phyloP scores from a whole-genome alignment of 345 rosid species.

The Moricandia arvensis region DNA sequence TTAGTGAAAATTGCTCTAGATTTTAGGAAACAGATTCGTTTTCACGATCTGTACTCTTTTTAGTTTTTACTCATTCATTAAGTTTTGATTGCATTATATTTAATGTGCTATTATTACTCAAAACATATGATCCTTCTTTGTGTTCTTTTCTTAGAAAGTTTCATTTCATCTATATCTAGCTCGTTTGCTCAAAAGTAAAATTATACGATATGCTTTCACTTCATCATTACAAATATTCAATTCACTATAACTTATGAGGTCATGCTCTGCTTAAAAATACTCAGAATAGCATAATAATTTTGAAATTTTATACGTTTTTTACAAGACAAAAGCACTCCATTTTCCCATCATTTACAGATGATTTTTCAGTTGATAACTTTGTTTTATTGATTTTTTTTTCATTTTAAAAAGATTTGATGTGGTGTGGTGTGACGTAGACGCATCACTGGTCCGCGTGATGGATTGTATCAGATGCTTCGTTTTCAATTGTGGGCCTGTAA shows the following conservation, averaged over 20 bases:
- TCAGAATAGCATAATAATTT: neutral
- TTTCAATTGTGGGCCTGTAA: slow-evolving; percentile 5
- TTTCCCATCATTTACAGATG: neutral
- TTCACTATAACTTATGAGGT: neutral
- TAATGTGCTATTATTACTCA: neutral
- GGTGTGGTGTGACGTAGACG: neutral
- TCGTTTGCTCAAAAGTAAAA: neutral
- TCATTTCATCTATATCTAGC: neutral
- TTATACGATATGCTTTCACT: neutral
- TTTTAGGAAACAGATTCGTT: slow-evolving; percentile 28
- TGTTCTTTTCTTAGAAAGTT: neutral
- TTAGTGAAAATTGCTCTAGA: slow-evolving; percentile 23
- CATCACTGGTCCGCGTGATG: slow-evolving; percentile 13
- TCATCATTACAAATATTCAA: neutral
- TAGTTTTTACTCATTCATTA: neutral
- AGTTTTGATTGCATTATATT: neutral
- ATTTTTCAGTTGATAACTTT: neutral
- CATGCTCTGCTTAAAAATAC: neutral
- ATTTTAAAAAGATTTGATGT: neutral
- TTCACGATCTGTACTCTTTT: slow-evolving; percentile 14
- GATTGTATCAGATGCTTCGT: neutral
- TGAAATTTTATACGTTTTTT: too few relatives aligned
- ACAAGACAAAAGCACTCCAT: too few relatives aligned
- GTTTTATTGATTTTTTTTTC: neutral
- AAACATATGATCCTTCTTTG: neutral